Evolutionary conservation across 106 monocot species (phyloP).

Genomic region (Cymbidium sinense): DNA sequence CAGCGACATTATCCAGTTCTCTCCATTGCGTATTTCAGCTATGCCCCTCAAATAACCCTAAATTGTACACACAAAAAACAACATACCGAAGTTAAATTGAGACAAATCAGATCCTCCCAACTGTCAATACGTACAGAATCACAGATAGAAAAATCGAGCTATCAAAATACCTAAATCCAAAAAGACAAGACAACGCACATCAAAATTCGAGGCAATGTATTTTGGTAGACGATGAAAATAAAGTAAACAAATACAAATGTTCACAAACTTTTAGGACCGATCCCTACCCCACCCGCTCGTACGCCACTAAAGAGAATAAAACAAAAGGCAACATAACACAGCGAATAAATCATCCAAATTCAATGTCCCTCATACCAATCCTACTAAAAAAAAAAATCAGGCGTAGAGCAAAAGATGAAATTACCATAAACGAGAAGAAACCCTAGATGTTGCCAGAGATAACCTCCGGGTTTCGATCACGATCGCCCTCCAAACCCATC

Average conservation of each 20-base stretch:
- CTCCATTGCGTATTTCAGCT: background rate
- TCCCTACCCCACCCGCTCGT: constrained; percentile 5
- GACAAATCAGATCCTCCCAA: background rate
- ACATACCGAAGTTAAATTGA: background rate
- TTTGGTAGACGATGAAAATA: background rate
- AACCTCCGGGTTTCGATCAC: background rate
- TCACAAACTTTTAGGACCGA: background rate
- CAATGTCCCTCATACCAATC: background rate
- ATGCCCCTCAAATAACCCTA: background rate
- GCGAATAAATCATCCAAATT: background rate
- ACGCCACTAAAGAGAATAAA: background rate
- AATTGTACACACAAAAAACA: background rate
- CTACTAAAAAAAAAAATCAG: background rate
- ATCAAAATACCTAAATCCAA: background rate
- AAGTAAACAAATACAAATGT: background rate
- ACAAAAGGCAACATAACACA: background rate
- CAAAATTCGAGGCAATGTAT: background rate
- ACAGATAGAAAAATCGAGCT: background rate
- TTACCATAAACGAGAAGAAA: background rate
- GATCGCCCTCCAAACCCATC: background rate
- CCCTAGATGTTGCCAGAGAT: background rate
- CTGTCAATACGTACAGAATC: background rate
- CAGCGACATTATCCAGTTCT: background rate
- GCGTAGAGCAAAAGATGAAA: background rate
- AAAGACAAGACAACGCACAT: background rate